phyloP scores from a whole-genome alignment of 1,284 basidiomycete genomes.

The Cryptococcus depauperatus region DNA sequence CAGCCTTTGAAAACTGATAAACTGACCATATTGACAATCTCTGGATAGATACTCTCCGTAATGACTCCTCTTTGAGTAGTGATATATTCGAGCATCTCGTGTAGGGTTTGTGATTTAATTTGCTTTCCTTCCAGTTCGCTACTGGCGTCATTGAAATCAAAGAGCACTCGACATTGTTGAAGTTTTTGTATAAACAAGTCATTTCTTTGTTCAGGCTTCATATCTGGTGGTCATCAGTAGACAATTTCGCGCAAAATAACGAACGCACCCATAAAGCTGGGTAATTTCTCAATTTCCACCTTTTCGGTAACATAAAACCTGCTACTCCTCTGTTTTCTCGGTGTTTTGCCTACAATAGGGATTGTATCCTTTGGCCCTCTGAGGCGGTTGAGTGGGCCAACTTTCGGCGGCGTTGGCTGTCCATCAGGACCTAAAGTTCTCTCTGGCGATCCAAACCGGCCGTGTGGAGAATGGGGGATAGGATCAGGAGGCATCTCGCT shows the following conservation, averaged over 20 bases:
- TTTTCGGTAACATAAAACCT: conserved; percentile 94
- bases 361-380: conserved; percentile 76
- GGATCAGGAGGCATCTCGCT: conserved; percentile 59
- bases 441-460: conserved; percentile 37
- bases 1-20: not conserved
- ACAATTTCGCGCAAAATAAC: not conserved
- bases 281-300: conserved; percentile 90
- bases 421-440: conserved; percentile 33
- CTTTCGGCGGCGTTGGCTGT: conserved; percentile 46
- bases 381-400: conserved; percentile 45
- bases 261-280: conserved; percentile 75
- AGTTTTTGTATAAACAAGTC: conserved; percentile 92
- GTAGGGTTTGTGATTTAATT: conserved; percentile 93
- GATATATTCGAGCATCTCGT: conserved; percentile 99
- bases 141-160: conserved; percentile 98
- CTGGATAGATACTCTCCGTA: conserved; percentile 95
- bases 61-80: conserved; percentile 94
- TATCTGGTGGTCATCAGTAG: conserved; percentile 54
- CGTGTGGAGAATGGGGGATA: conserved; percentile 51
- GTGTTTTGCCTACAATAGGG: conserved; percentile 86
- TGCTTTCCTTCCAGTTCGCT: conserved; percentile 95
- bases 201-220: conserved; percentile 75
- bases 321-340: conserved; percentile 89
- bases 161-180: conserved; percentile 90
- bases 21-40: conserved; percentile 94